These are phyloP conservation scores for Dactylonectria macrodidyma DNA, from an alignment of 2,329 filamentous ascomycete species.

Conservation along the genomic window DNA sequence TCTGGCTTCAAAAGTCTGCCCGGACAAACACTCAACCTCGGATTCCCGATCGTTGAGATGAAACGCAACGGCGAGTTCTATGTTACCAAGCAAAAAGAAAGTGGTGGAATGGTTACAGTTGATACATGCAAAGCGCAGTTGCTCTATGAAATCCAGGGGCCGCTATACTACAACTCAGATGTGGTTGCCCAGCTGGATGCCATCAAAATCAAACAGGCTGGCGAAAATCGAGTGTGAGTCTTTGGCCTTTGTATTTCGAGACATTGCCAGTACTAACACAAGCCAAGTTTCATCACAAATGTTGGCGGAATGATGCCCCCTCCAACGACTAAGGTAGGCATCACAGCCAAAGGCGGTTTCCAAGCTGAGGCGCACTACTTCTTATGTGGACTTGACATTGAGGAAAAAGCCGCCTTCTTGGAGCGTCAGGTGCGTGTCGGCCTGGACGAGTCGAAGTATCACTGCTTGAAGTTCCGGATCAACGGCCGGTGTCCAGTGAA, in stretches of 20 bases:
- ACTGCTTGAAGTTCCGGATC: conserved; percentile 49
- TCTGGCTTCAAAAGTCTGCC: conserved; percentile 56
- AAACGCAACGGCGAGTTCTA: conserved; percentile 45
- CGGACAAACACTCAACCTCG: conserved; percentile 16
- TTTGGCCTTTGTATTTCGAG: not conserved
- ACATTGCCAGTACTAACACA: not conserved
- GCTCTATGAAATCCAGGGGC: conserved; percentile 58
- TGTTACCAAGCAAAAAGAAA: conserved; percentile 51
- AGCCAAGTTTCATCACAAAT: conserved; percentile 2
- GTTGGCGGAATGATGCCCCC: conserved; percentile 34
- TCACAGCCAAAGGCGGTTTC: conserved; percentile 57
- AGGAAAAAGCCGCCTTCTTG: conserved; percentile 52
- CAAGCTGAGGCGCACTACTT: conserved; percentile 60
- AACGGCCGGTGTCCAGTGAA: conserved; percentile 57
- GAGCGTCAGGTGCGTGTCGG: not conserved
- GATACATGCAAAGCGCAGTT: conserved; percentile 51
- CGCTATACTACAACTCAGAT: conserved; percentile 57
- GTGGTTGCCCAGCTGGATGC: conserved; percentile 53
- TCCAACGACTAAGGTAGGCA: conserved; percentile 47
- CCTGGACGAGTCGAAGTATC: conserved; percentile 48
- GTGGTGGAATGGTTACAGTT: conserved; percentile 52
- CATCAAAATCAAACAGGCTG: conserved; percentile 62
- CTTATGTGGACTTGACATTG: conserved; percentile 56
- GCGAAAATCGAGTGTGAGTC: conserved; percentile 47
- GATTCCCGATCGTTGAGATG: conserved; percentile 52